Base-by-base conservation (phyloP, 805 yeast genomes). In the Candida ulmi region DNA sequence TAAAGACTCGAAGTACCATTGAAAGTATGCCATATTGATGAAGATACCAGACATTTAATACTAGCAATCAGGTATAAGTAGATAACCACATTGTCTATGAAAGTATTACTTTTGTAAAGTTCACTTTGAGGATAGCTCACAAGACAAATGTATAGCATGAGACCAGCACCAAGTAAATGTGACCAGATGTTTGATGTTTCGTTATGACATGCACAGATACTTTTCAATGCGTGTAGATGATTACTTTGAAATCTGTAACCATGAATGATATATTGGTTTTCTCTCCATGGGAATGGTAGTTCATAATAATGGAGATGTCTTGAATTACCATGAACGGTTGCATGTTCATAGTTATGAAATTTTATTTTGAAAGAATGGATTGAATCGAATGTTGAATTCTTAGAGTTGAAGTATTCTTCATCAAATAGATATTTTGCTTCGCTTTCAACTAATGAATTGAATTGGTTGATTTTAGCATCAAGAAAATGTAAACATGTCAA, bases 171-270 rank as follows among this genome's bases (percentile, higher is more conserved):
- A 2, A 78, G 27, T 12, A 87, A 54, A 64, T 91, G 99, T 0
- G 96, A 75, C 98, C 99, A 91, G 40, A 91, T 88, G 62, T 93
- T 93, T 56, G 84, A 74, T 0, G 95, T 75, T 60, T 91, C 99
- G 58, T 91, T 91, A 62, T 93, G 98, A 58, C 69, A 46, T 35
- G 67, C 58, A 55, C 78, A 72, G 15, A 88, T 65, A 35, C 90
- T 76, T 43, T 68, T 60, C 24, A 83, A 38, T 47, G 93, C 83
- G 39, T 74, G 71, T 7, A 53, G 24, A 55, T 83, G 88, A 30
- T 74, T 71, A 41, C 75, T 65, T 45, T 83, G 79, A 62, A 91
- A 93, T 44, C 97, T 68, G 64, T 91, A 93, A 3, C 98, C 98
- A 40, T 76, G 66, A 17, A 83, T 68, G 42, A 93, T 86, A 60